A percentile compares a stretch with the other conserved stretches of the same genome.
Evolutionary conservation across 441 rosid species (phyloP).

Genomic region (Viola pubescens): DNA sequence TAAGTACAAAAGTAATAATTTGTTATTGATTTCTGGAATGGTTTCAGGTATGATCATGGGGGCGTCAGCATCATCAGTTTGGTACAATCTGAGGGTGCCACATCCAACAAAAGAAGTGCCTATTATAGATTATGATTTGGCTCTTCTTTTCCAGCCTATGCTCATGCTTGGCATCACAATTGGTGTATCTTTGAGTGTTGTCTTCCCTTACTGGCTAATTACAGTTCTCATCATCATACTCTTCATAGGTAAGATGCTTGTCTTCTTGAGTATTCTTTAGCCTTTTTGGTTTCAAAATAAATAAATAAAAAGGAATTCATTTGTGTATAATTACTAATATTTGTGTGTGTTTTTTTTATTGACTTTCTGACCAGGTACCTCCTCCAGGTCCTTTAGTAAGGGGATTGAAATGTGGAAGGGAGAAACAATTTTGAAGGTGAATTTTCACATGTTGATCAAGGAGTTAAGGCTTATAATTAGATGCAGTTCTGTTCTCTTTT

Average conservation of each 20-base stretch:
- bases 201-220: constrained; percentile 89
- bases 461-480: neutral
- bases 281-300: no score
- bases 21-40: neutral
- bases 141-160: constrained; percentile 88
- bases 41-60: constrained; percentile 88
- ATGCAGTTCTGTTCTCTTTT: neutral
- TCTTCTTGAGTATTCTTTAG: neutral
- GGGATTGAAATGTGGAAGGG: constrained; percentile 85
- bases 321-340: no score
- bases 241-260: constrained; percentile 42
- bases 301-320: no score
- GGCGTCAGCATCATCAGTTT: constrained; percentile 86
- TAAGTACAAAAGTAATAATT: neutral
- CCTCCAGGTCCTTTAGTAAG: constrained; percentile 73
- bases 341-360: constrained; percentile 4
- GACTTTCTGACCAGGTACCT: constrained; percentile 43
- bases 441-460: neutral
- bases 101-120: constrained; percentile 88
- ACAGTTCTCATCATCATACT: constrained; percentile 85
- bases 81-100: constrained; percentile 81
- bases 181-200: constrained; percentile 84
- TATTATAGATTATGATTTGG: constrained; percentile 80
- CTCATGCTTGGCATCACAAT: constrained; percentile 84
- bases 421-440: constrained; percentile 65